Evolutionary conservation across 2,329 filamentous ascomycete species (phyloP).

Genomic region (Penicillium sp.): DNA sequence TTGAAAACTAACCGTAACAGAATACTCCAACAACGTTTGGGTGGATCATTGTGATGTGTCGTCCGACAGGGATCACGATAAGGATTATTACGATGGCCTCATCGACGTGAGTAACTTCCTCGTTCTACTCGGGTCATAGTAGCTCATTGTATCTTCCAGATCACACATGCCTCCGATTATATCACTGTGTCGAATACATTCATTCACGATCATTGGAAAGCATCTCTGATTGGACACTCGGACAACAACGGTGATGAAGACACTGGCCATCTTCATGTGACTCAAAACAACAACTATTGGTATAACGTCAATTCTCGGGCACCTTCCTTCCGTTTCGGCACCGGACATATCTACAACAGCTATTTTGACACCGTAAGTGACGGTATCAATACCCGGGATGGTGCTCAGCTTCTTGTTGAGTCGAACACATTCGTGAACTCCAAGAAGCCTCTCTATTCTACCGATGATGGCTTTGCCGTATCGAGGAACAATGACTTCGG

Average conservation of each 20-base stretch:
- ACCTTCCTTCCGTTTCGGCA: slow-evolving; percentile 65
- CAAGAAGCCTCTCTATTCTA: slow-evolving; percentile 48
- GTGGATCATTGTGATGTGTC: no score
- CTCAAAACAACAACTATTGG: slow-evolving; percentile 67
- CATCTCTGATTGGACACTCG: no score
- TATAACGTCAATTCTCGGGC: slow-evolving; percentile 62
- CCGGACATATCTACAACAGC: slow-evolving; percentile 60
- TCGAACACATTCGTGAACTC: slow-evolving; percentile 52
- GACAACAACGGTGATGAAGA: slow-evolving; percentile 51
- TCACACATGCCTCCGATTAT: no score
- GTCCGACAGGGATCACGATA: no score
- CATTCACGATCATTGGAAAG: no score
- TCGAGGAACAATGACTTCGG: slow-evolving; percentile 50
- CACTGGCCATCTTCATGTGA: slow-evolving; percentile 61
- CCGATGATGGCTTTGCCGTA: slow-evolving; percentile 46
- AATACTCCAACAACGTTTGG: no score
- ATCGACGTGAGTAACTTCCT: no score
- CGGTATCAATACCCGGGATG: slow-evolving; percentile 57
- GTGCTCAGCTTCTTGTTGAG: slow-evolving; percentile 60
- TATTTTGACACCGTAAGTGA: slow-evolving; percentile 48
- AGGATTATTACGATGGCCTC: no score
- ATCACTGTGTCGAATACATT: no score
- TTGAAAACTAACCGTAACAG: no score
- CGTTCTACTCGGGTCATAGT: no score
- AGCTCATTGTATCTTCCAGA: no score